Evolutionary conservation across 495 filamentous ascomycete genomes (phyloP).

Genomic region (Penicillium ochrochloron): DNA sequence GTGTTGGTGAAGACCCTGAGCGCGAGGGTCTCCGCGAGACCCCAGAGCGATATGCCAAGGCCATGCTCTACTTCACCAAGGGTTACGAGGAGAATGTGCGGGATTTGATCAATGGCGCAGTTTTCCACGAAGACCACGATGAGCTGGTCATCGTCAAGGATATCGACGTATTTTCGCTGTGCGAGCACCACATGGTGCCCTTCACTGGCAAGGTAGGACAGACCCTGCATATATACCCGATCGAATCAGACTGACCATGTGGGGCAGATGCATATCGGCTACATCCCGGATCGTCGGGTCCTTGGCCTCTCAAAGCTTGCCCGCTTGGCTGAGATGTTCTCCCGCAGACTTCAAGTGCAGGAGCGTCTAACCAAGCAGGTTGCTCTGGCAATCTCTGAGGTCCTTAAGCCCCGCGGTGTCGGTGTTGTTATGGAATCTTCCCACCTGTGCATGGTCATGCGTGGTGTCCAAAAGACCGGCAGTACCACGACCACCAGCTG

Average conservation of each 20-base stretch:
- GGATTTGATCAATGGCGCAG: conserved; percentile 91
- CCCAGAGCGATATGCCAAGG: conserved; percentile 90
- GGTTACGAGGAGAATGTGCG: conserved; percentile 95
- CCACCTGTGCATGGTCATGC: conserved; percentile 99
- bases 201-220: conserved; percentile 84
- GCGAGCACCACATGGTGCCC: conserved; percentile 97
- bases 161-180: conserved; percentile 93
- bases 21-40: conserved; percentile 87
- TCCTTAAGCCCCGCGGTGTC: conserved; percentile 87
- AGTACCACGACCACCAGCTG: conserved; percentile 92
- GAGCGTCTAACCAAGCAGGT: conserved; percentile 96
- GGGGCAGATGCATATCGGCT: conserved; percentile 93
- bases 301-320: conserved; percentile 96
- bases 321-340: conserved; percentile 96
- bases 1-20: conserved; percentile 92
- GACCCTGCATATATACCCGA: conserved; percentile 10
- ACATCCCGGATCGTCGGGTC: conserved; percentile 84
- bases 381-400: conserved; percentile 88
- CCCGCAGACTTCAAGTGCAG: conserved; percentile 89
- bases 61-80: conserved; percentile 98
- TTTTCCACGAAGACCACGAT: conserved; percentile 96
- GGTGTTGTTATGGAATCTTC: conserved; percentile 97
- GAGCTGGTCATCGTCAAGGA: conserved; percentile 98
- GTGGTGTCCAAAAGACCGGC: conserved; percentile 87
- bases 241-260: conserved; percentile 27